These are phyloP conservation scores for Graphilbum sp. DNA, from an alignment of 2,329 filamentous ascomycete species.

Conservation along the genomic window DNA sequence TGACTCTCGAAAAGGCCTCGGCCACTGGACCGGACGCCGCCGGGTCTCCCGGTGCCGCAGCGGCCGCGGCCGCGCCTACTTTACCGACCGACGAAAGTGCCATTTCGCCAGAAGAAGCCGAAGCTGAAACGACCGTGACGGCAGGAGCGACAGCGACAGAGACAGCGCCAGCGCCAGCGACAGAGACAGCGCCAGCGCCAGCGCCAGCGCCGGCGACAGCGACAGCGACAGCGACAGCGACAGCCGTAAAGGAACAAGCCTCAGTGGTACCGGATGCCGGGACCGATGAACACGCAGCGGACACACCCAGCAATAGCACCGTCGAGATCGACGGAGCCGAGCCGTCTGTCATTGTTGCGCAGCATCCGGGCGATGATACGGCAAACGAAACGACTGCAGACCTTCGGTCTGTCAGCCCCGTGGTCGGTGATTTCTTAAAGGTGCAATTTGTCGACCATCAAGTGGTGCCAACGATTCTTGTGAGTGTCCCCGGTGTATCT, in stretches of 20 bases:
- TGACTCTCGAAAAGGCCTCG: too few relatives aligned
- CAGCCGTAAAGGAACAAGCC: background rate
- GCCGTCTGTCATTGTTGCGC: conserved; percentile 13
- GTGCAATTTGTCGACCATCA: conserved; percentile 90
- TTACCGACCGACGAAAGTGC: too few relatives aligned
- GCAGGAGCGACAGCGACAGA: too few relatives aligned
- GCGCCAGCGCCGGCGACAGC: background rate
- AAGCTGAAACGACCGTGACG: too few relatives aligned
- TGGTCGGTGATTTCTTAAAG: conserved; percentile 90
- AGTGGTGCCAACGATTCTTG: conserved; percentile 89
- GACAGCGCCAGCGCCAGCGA: background rate
- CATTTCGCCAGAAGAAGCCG: too few relatives aligned
- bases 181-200: background rate
- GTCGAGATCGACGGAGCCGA: conserved; percentile 12
- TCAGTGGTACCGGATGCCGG: background rate
- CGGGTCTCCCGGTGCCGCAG: too few relatives aligned
- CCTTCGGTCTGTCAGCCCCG: conserved; percentile 33
- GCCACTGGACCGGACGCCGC: too few relatives aligned
- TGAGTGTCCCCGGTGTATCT: conserved; percentile 27
- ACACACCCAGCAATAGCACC: background rate
- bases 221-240: background rate
- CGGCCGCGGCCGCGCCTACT: too few relatives aligned
- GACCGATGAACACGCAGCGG: background rate
- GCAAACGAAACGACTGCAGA: background rate
- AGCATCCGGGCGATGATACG: conserved; percentile 7